Evolutionary conservation across 2,329 filamentous ascomycete genomes (phyloP).

Genomic region (Botryosphaeria dothidea): DNA sequence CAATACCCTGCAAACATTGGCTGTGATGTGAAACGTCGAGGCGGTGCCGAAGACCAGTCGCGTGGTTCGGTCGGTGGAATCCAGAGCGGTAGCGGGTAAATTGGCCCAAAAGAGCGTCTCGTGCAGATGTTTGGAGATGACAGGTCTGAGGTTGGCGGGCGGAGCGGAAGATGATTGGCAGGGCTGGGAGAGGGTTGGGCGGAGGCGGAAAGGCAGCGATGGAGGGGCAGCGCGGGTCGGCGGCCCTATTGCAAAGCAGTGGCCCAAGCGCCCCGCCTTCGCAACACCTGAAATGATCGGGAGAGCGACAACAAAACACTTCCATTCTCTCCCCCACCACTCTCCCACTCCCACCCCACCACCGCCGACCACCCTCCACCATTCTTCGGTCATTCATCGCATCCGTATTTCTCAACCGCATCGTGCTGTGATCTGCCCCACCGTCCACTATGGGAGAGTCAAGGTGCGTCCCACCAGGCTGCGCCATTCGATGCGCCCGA

Average conservation of each 20-base stretch:
- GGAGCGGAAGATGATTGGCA: not conserved
- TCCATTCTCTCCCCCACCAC: not conserved
- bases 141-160: not conserved
- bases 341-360: not conserved
- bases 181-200: not conserved
- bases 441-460: constrained; percentile 60
- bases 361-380: not conserved
- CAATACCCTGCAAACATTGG: not conserved
- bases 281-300: constrained; percentile 17
- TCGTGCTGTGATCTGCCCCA: not conserved
- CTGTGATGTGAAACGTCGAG: not conserved
- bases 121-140: not conserved
- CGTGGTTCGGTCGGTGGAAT: not conserved
- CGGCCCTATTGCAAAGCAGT: not conserved
- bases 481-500: constrained; percentile 12
- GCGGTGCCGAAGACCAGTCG: not conserved
- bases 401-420: not conserved
- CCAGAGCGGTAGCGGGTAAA: not conserved
- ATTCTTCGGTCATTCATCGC: not conserved
- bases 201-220: not conserved
- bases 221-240: not conserved
- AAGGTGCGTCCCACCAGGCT: constrained; percentile 46
- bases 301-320: constrained; percentile 17
- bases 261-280: constrained; percentile 1
- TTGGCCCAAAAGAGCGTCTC: not conserved